Conservation (phyloP, 768 basidiomycete genomes). For the Sistotremastrum niveocremeum region DNA sequence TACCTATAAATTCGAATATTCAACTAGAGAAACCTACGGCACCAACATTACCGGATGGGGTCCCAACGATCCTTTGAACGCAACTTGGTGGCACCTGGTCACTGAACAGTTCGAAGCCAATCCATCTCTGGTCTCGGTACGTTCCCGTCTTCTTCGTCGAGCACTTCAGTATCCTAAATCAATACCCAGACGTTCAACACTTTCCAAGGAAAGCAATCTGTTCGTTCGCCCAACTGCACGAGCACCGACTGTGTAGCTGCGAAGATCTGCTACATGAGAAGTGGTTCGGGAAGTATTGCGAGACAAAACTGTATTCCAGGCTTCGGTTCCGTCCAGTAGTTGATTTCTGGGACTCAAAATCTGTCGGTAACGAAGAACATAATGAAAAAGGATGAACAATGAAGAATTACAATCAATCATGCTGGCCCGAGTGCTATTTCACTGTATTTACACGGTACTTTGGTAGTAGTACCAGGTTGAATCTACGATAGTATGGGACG, state of each 20-base stretch:
- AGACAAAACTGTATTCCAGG: conserved; percentile 44
- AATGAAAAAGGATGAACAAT: too few species aligned
- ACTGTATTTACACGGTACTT: too few species aligned
- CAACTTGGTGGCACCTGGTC: conserved; percentile 73
- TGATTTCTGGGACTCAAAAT: not conserved
- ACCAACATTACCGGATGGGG: conserved; percentile 43
- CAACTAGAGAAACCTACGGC: conserved; percentile 55
- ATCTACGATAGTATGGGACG: too few species aligned
- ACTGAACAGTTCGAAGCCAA: conserved; percentile 43
- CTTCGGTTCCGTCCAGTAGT: conserved; percentile 49
- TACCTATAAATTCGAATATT: conserved; percentile 54
- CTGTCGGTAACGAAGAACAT: not conserved
- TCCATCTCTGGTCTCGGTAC: conserved; percentile 42
- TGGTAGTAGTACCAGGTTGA: too few species aligned
- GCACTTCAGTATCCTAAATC: conserved; percentile 1
- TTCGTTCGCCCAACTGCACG: conserved; percentile 39
- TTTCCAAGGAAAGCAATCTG: conserved; percentile 59
- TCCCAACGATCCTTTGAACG: conserved; percentile 54
- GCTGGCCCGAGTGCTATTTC: too few species aligned
- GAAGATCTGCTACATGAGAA: conserved; percentile 67
- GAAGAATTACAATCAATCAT: too few species aligned
- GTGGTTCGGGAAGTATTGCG: conserved; percentile 53
- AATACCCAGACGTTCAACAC: conserved; percentile 43
- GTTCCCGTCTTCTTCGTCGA: conserved; percentile 7
- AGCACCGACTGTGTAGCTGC: conserved; percentile 42